phyloP scores from a whole-genome alignment of 164 flowering plant species.

The Houttuynia cordata region DNA sequence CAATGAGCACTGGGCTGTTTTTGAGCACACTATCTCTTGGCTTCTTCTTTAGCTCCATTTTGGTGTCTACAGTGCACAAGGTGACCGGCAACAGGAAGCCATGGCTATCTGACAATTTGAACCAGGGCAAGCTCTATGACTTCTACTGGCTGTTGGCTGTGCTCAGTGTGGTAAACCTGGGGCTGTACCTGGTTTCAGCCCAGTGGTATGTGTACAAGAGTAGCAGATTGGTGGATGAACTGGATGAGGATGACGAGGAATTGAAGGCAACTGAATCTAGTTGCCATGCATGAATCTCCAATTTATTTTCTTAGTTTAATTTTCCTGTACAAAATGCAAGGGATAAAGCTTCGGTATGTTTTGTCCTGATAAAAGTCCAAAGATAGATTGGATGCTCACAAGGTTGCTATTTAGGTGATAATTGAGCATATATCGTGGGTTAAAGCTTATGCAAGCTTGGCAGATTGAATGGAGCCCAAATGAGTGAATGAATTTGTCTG shows the following conservation, averaged over 20 bases:
- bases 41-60: slow-evolving; percentile 50
- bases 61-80: slow-evolving; percentile 55
- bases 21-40: slow-evolving; percentile 67
- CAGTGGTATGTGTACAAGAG: slow-evolving; percentile 70
- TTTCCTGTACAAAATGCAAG: neutral
- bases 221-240: slow-evolving; percentile 37
- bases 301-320: neutral
- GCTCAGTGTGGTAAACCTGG: slow-evolving; percentile 44
- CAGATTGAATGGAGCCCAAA: too few relatives aligned
- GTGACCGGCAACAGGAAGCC: slow-evolving; percentile 33
- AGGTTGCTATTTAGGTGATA: too few relatives aligned
- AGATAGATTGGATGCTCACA: too few relatives aligned
- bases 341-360: neutral
- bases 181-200: slow-evolving; percentile 30
- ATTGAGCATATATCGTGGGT: too few relatives aligned
- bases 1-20: slow-evolving; percentile 84
- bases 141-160: slow-evolving; percentile 70
- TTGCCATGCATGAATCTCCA: slow-evolving; percentile 15
- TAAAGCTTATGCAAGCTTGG: too few relatives aligned
- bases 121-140: slow-evolving; percentile 53
- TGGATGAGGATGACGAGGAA: slow-evolving; percentile 29
- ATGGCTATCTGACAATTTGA: slow-evolving; percentile 68
- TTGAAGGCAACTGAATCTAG: slow-evolving; percentile 26
- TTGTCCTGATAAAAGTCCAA: too few relatives aligned
- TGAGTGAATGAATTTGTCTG: too few relatives aligned